Base-by-base conservation (phyloP, 208 protist species). In the Porcisia hertigi region DNA sequence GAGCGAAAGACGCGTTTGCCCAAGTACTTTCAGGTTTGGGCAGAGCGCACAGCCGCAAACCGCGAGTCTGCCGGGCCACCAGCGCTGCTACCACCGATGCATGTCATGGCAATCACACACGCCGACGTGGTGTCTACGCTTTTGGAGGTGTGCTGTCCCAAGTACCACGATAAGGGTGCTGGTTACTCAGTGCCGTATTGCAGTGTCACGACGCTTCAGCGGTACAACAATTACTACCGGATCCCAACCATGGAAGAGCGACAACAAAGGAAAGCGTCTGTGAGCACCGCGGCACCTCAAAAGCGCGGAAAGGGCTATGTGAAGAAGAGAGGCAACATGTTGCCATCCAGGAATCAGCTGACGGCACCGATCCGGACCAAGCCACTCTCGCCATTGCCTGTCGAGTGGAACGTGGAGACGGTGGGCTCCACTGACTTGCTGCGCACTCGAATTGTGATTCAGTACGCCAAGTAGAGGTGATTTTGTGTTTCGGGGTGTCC, bases 211-310 rank as follows among this genome's bases (percentile, higher is more conserved):
- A 82, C 73, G 43, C 75, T 97, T 11, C 64, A 77, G 55, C 87
- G 91, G 30, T 57, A 84, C 72, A 97, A 95, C 77, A 90, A 95
- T 80, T 95, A 87, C 74, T 96, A 95, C 75, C 78, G 82, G 59
- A 86, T 92, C 36, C 82, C 81, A 1, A 81, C 82, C 0, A 34
- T 69, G 1, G 83, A 87, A 43, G 84, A 83, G 77, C 71, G 83
- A 5, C 55, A 66, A n/a, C 73, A 52, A 54, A 16, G 43, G 16
- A 63, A 76, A 57, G 55, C 63, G 7, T 72, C 57, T 52, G 54
- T 58, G 23, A 66, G 60, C 53, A 52, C 59, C 3, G 25, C 30
- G 30, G 58, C 59, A n/a, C n/a, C 69, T 23, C 66, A 67, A 62
- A 71, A 64, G 53, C 41, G 52, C 7, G 49, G 60, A 60, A 82